Evolutionary conservation across 2,329 filamentous ascomycete genomes (phyloP), one percentile per base, ranked within the genome.

Genomic region (Trichophaea hybrida): DNA sequence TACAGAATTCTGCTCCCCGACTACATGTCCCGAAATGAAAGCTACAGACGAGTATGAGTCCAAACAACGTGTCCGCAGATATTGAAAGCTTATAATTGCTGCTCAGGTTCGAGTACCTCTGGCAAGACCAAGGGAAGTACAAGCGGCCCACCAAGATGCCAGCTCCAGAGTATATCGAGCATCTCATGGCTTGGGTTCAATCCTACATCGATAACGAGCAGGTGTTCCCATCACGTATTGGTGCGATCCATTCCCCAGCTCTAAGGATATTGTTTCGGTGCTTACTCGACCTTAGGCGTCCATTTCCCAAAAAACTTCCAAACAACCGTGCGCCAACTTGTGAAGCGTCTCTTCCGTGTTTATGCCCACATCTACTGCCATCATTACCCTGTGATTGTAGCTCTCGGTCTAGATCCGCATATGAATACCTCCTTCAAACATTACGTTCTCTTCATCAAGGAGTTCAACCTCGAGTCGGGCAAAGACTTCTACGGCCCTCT

Each of bases 331-430:
- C 86, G 88, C 67, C 91, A 96, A 74, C 89, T 98, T 72, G 97
- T 97, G 82, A 98, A 98, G 80, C 86, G 93, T 71, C 85, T 98
- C 76, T 98, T 97, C 75, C 86, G 93, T 67, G 91, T 98, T 64
- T 98, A 98, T 73, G 93, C 93, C 48, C 93, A 98, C 75, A 95
- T 98, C 69, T 98, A 98, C 81, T 98, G 94, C 77, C 93, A 98
- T 74, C 93, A 98, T 76, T 98, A 98, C 75, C 90, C 90, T 38
- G 90, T 98, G 66, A 85, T 98, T 67, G 86, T 94, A 61, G 89
- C 96, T 72, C 80, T 98, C 43, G 93, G 93, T 24, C 80, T 98
- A 60, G 93, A 98, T 74, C 90, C 94, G 49, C 93, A 98, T 73
- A 80, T 98, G 66, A 98, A 98, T 75, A 98, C 93, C 12, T 94